phyloP scores from a whole-genome alignment of 805 yeast genomes.

The Wickerhamiella sergipiensis region DNA sequence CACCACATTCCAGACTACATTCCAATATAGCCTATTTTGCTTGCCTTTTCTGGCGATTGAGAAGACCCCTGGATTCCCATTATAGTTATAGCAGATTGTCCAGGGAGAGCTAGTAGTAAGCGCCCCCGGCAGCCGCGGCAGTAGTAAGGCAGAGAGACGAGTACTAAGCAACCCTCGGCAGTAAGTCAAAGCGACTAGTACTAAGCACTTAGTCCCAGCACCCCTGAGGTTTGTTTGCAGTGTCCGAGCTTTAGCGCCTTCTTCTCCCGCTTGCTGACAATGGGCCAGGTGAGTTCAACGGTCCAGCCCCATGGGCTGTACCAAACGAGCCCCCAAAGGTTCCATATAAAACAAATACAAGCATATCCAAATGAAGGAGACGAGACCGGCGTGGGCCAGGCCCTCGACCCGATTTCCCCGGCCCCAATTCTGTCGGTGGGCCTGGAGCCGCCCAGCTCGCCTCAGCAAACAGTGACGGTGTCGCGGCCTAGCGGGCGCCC shows the following conservation, averaged over 20 bases:
- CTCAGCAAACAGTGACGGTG: conserved; percentile 2
- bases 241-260: not conserved
- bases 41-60: too few species aligned
- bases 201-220: too few species aligned
- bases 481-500: conserved; percentile 11
- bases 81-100: too few species aligned
- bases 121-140: too few species aligned
- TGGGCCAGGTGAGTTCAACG: conserved; percentile 18
- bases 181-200: too few species aligned
- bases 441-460: conserved; percentile 4
- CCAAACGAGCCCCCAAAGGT: conserved; percentile 10
- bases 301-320: conserved; percentile 7
- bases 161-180: too few species aligned
- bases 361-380: conserved; percentile 13
- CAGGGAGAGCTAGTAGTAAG: too few species aligned
- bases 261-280: conserved; percentile 2
- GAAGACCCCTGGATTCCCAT: too few species aligned
- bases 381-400: conserved; percentile 3
- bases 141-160: too few species aligned
- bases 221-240: not conserved
- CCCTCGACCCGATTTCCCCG: conserved; percentile 3
- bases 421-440: conserved; percentile 6
- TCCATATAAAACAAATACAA: conserved; percentile 9
- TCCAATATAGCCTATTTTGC: too few species aligned
- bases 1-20: too few species aligned